These are phyloP conservation scores for Penicillium expansum DNA, from an alignment of 2,329 filamentous ascomycete genomes.

Conservation along the genomic window DNA sequence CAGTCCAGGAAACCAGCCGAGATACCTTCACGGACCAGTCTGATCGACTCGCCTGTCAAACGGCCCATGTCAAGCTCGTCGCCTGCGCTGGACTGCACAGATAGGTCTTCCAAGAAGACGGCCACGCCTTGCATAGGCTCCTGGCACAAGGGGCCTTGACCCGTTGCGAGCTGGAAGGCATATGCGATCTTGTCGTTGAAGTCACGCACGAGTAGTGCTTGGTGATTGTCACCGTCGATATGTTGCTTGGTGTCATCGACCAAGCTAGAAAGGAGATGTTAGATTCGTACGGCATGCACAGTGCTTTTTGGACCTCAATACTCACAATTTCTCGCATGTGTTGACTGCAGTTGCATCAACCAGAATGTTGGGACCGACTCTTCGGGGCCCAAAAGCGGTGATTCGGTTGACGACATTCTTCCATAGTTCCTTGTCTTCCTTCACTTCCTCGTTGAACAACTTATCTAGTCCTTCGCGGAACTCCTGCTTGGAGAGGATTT, in stretches of 20 bases:
- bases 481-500: conserved; percentile 67
- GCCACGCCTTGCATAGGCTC: conserved; percentile 93
- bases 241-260: conserved; percentile 38
- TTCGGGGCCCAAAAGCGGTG: conserved; percentile 81
- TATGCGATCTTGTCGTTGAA: conserved; percentile 89
- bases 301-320: conserved; percentile 11
- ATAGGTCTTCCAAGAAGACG: conserved; percentile 80
- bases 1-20: conserved; percentile 87
- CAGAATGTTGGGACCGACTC: conserved; percentile 83
- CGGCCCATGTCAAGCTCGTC: conserved; percentile 64
- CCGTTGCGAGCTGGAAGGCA: conserved; percentile 88
- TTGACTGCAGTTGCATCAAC: conserved; percentile 75
- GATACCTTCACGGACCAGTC: conserved; percentile 80
- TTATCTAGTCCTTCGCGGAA: conserved; percentile 69
- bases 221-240: conserved; percentile 25
- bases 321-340: conserved; percentile 70
- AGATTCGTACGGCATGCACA: neutral
- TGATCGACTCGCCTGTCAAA: conserved; percentile 89
- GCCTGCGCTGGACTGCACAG: conserved; percentile 53
- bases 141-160: conserved; percentile 84
- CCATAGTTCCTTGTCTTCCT: conserved; percentile 74
- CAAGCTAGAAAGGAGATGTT: conserved; percentile 28
- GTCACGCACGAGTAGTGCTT: conserved; percentile 54
- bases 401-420: conserved; percentile 74
- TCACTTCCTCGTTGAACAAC: conserved; percentile 65